Base-by-base conservation (phyloP, 148 eudicot species). In the Rhododendron vialii region DNA sequence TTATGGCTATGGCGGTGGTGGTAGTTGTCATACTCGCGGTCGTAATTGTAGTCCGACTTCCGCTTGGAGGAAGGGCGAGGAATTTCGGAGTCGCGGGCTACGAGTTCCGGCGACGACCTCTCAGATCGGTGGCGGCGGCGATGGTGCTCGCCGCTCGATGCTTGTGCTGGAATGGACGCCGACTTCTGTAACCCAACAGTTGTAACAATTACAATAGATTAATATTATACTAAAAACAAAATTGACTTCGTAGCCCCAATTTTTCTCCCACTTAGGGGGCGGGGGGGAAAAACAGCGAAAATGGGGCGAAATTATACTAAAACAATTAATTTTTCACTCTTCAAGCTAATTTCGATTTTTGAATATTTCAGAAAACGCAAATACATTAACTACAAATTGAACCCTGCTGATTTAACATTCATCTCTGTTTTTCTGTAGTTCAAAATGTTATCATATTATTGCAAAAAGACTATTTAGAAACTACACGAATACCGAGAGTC, bases 51-150 rank as follows among this genome's bases (percentile, higher is more conserved):
- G 35, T 80, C 88, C 47, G 89, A 59, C 84, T 95, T 92, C 61
- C 91, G 89, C 88, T 94, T 94, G 30, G 91, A 83, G 1, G 94
- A 86, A 5, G 90, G 91, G 38, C 90, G 94, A 5, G 95, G 91
- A 24, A 84, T 71, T 9, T 95, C 96, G 0, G 84, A 84, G 78
- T 93, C 93, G 12, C 91, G 92, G 48, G 83, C 74, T 20, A 79
- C 76, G 24, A 91, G 86, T 22, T 90, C 92, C 0, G 91, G 94
- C 13, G 61, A 55, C 61, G 95, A 71, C 35, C 92, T 80, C 78
- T 89, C 93, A 3, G 93, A 82, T 28, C 91, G 89, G 84, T 90
- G 91, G 83, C 90, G 91, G 53, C 85, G 91, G 84, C 89, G 91
- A 53, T 86, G 69, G 22, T 88, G 91, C 26, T 92, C 92, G 26